A percentile compares a stretch with the other conserved stretches of the same genome.
These are phyloP conservation scores for Tulasnella sp. DNA, from an alignment of 768 basidiomycete species.

Conservation along the genomic window DNA sequence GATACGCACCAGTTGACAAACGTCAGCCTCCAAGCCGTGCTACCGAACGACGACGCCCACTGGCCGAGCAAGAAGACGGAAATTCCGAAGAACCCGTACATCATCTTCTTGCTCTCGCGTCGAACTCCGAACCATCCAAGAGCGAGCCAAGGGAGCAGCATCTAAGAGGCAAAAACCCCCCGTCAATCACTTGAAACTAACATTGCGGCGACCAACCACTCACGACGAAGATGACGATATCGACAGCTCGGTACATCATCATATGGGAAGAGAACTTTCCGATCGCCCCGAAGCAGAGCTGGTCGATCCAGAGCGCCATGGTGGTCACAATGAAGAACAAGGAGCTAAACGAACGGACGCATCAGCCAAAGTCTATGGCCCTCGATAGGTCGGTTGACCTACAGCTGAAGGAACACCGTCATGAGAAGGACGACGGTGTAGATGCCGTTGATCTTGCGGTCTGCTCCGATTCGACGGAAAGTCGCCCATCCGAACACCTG, in stretches of 20 bases:
- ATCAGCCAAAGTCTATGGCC: neutral
- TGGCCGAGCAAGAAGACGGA: constrained; percentile 51
- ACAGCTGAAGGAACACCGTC: constrained; percentile 9
- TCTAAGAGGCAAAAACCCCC: constrained; percentile 26
- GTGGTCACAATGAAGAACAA: constrained; percentile 65
- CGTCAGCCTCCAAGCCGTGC: constrained; percentile 55
- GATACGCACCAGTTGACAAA: too few relatives aligned
- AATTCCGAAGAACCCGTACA: constrained; percentile 50
- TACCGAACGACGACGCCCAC: constrained; percentile 61
- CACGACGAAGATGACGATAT: constrained; percentile 49
- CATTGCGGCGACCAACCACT: neutral
- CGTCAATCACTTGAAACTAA: neutral
- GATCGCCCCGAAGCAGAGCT: constrained; percentile 54
- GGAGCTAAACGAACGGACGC: constrained; percentile 36
- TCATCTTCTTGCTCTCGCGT: constrained; percentile 46
- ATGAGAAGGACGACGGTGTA: constrained; percentile 39
- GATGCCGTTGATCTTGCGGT: constrained; percentile 54
- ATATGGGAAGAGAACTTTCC: constrained; percentile 38
- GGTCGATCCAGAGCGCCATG: constrained; percentile 67
- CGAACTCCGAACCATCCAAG: constrained; percentile 72
- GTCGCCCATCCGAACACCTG: constrained; percentile 78
- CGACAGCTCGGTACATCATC: constrained; percentile 42
- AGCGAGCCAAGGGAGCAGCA: constrained; percentile 60
- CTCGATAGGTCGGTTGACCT: neutral
- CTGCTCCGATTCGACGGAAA: constrained; percentile 76